These are phyloP conservation scores for Aureobasidium sp. DNA, from an alignment of 2,329 filamentous ascomycete species.

Conservation along the genomic window DNA sequence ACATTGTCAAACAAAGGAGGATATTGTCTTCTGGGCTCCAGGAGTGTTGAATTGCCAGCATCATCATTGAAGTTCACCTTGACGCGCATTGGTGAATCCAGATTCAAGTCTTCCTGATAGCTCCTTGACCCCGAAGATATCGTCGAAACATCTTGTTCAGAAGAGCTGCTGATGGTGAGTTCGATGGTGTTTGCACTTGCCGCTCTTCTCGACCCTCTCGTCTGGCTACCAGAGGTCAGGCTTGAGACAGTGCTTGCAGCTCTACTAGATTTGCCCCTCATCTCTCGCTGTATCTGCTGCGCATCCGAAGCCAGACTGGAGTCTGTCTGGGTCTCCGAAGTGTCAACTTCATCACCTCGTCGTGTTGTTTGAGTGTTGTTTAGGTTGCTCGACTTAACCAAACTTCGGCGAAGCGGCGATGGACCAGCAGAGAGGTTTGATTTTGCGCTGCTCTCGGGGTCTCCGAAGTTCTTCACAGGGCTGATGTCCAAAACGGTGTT, in stretches of 20 bases:
- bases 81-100: constrained; percentile 27
- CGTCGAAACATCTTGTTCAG: constrained; percentile 4
- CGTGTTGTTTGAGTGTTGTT: constrained; percentile 7
- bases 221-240: background rate
- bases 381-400: constrained; percentile 20
- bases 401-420: constrained; percentile 21
- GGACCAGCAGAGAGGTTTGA: constrained; percentile 7
- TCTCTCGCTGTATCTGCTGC: constrained; percentile 22
- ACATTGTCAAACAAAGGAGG: constrained; percentile 22
- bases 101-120: constrained; percentile 29
- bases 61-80: constrained; percentile 29
- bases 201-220: background rate
- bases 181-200: background rate
- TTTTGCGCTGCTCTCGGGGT: background rate
- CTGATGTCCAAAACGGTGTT: constrained; percentile 16
- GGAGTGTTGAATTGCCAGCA: constrained; percentile 13
- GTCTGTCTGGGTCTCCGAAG: background rate
- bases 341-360: background rate
- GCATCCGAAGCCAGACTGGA: constrained; percentile 23
- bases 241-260: background rate
- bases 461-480: constrained; percentile 16
- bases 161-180: background rate
- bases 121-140: constrained; percentile 16
- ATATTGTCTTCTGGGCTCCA: constrained; percentile 16
- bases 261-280: constrained; percentile 10